Evolutionary conservation across 2,329 filamentous ascomycete species (phyloP).

Genomic region (Hymenoscyphus infarciens): DNA sequence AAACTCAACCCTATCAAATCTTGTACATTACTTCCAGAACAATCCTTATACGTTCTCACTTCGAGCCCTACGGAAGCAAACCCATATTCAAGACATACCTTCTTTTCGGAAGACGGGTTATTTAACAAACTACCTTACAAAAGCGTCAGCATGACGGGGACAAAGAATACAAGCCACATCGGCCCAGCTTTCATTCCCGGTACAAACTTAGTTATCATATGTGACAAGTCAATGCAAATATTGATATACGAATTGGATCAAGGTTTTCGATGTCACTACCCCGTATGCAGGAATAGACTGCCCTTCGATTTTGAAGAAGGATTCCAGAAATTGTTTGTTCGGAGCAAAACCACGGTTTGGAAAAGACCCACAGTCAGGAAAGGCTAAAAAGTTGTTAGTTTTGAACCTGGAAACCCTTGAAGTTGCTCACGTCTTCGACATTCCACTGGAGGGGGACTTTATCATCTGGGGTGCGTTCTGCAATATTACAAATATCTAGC

Average conservation of each 20-base stretch:
- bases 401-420: neutral
- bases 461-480: neutral
- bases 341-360: neutral
- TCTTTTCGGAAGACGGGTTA: neutral
- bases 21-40: neutral
- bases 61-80: too few relatives aligned
- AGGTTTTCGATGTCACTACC: neutral
- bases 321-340: neutral
- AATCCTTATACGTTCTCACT: too few relatives aligned
- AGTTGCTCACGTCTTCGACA: neutral
- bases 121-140: too few relatives aligned
- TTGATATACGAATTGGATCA: neutral
- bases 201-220: too few relatives aligned
- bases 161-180: too few relatives aligned
- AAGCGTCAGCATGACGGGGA: too few relatives aligned
- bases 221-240: too few relatives aligned
- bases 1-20: neutral
- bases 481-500: neutral
- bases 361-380: too few relatives aligned
- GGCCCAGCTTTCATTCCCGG: too few relatives aligned
- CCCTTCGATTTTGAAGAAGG: neutral
- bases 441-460: neutral
- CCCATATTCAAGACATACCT: neutral
- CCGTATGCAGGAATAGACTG: neutral
- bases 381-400: neutral